phyloP scores from a whole-genome alignment of 1,284 basidiomycete genomes.

The Naganishia albida region DNA sequence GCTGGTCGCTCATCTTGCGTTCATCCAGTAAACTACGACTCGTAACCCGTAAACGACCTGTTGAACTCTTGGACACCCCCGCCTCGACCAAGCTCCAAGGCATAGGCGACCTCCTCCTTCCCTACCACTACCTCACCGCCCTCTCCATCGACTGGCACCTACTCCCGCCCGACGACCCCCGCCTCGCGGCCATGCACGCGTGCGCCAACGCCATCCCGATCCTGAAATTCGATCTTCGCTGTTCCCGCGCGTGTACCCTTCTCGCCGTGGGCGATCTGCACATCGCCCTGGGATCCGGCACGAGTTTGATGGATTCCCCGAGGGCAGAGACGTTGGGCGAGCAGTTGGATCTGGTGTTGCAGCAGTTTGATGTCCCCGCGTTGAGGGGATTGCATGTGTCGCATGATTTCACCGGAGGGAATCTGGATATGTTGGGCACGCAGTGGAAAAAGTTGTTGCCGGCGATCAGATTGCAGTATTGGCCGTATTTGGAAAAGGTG shows the following conservation, averaged over 20 bases:
- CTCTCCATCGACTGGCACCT: slow-evolving; percentile 15
- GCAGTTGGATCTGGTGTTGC: slow-evolving; percentile 2
- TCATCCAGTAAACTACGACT: background rate
- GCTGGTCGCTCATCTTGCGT: too few species aligned
- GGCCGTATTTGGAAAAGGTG: slow-evolving; percentile 3
- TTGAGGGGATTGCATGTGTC: background rate
- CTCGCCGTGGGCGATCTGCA: background rate
- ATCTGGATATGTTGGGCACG: background rate
- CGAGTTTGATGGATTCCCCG: background rate
- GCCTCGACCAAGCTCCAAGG: background rate
- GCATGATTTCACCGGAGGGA: background rate
- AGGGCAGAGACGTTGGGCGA: background rate
- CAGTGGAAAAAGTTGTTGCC: slow-evolving; percentile 9
- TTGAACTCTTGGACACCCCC: background rate
- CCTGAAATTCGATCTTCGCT: slow-evolving; percentile 3
- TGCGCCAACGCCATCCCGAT: background rate
- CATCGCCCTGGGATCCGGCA: background rate
- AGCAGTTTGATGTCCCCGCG: slow-evolving; percentile 7
- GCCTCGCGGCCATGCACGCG: background rate
- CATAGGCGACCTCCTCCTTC: slow-evolving; percentile 1
- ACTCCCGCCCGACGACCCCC: background rate
- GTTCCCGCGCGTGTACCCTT: background rate
- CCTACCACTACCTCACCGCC: background rate
- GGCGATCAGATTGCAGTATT: background rate
- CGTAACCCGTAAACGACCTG: background rate